A percentile compares a stretch with the other conserved stretches of the same genome.
Conservation (phyloP, 345 rosid genomes). For the Hibiscus syriacus region DNA sequence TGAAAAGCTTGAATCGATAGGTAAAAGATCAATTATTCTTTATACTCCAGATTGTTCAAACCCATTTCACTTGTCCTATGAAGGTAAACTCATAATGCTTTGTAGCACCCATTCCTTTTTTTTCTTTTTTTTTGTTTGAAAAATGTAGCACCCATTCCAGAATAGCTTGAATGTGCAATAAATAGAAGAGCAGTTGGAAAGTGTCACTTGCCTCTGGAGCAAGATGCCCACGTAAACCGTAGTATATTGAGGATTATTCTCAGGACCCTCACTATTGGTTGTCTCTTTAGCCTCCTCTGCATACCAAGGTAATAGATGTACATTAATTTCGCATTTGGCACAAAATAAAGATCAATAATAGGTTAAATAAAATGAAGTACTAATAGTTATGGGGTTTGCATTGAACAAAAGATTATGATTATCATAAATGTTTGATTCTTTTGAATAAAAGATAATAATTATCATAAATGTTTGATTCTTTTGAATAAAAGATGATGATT, state of each 20-base stretch:
- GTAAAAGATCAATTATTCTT: neutral
- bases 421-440: no score
- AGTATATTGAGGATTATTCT: slow-evolving; percentile 83
- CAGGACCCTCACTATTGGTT: slow-evolving; percentile 70
- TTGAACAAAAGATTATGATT: no score
- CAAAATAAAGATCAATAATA: neutral
- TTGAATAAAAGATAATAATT: neutral
- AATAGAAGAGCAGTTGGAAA: neutral
- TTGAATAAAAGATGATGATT: neutral
- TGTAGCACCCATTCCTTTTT: no score
- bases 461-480: neutral
- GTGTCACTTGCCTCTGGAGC: slow-evolving; percentile 63
- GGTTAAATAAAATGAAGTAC: neutral
- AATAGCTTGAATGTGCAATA: neutral
- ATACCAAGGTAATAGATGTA: slow-evolving; percentile 6
- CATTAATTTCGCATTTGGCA: slow-evolving; percentile 4
- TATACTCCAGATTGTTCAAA: neutral
- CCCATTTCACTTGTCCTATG: neutral
- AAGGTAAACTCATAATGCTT: neutral
- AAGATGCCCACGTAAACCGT: slow-evolving; percentile 96
- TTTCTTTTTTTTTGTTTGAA: no score
- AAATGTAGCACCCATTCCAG: neutral
- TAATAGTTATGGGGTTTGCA: neutral
- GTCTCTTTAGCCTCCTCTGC: slow-evolving; percentile 91
- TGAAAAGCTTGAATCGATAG: neutral